phyloP scores from a whole-genome alignment of 768 basidiomycete genomes.

The Suillus alpinus region DNA sequence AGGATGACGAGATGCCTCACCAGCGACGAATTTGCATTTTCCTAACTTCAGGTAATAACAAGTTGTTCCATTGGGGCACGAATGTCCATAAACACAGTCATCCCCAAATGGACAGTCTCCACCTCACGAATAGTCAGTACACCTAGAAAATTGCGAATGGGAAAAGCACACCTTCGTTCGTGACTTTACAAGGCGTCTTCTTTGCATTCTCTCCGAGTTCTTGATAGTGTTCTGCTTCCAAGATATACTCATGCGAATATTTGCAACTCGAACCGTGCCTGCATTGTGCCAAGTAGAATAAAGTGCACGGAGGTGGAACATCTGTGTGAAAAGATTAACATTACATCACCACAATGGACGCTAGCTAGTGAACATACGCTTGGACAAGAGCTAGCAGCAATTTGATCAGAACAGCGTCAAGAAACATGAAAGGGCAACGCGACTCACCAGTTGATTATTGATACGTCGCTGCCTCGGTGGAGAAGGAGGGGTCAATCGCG shows the following conservation, averaged over 20 bases:
- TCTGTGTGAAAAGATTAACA: constrained; percentile 34
- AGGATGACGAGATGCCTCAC: constrained; percentile 34
- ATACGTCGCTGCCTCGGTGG: constrained; percentile 39
- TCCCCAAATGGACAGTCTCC: constrained; percentile 59
- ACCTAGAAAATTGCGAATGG: constrained; percentile 3
- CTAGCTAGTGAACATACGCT: constrained; percentile 44
- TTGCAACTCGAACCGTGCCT: constrained; percentile 57
- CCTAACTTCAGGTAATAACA: constrained; percentile 55
- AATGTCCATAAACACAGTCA: constrained; percentile 45
- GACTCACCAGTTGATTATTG: constrained; percentile 53
- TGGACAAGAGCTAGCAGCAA: constrained; percentile 48
- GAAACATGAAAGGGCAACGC: constrained; percentile 19
- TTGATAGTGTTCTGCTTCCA: constrained; percentile 50
- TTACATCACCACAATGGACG: constrained; percentile 1
- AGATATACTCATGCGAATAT: constrained; percentile 60
- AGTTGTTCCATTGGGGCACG: constrained; percentile 42
- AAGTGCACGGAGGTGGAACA: constrained; percentile 63
- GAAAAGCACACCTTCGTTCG: constrained; percentile 49
- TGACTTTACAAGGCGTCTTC: constrained; percentile 58
- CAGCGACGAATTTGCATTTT: constrained; percentile 60
- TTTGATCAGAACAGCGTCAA: not conserved
- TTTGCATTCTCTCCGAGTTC: constrained; percentile 56
- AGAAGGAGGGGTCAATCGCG: constrained; percentile 31
- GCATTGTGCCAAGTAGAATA: constrained; percentile 63
- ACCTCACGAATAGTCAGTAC: constrained; percentile 32